Conservation (phyloP, 768 basidiomycete genomes). For the Suillus occidentalis region DNA sequence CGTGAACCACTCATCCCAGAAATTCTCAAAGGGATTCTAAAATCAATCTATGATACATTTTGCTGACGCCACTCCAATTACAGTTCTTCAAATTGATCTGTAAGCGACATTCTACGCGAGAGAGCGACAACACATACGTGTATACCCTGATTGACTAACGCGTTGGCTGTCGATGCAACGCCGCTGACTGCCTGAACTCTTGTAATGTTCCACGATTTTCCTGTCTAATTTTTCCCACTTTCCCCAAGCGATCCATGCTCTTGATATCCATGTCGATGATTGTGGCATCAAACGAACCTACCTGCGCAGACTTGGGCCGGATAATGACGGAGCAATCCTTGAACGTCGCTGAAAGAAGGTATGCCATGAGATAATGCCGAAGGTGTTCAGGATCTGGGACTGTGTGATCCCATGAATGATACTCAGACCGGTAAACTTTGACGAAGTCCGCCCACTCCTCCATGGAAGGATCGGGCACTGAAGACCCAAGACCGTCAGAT, state of each 20-base stretch:
- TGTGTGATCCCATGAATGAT: slow-evolving; percentile 35
- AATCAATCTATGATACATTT: neutral
- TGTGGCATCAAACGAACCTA: slow-evolving; percentile 24
- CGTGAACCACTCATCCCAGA: neutral
- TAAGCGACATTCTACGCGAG: neutral
- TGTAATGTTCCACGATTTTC: slow-evolving; percentile 56
- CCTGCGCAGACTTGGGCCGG: slow-evolving; percentile 20
- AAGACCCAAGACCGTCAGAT: slow-evolving; percentile 26
- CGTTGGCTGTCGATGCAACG: slow-evolving; percentile 19
- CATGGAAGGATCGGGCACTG: slow-evolving; percentile 52
- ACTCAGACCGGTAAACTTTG: slow-evolving; percentile 46
- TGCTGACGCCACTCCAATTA: neutral
- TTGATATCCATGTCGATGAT: slow-evolving; percentile 91
- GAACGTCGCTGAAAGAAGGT: slow-evolving; percentile 88
- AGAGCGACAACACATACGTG: neutral
- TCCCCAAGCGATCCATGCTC: slow-evolving; percentile 55
- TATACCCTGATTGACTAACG: neutral
- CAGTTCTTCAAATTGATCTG: neutral
- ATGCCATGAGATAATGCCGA: slow-evolving; percentile 67
- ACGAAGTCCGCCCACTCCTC: slow-evolving; percentile 69
- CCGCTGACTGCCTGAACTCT: slow-evolving; percentile 12
- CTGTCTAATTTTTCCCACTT: slow-evolving; percentile 77
- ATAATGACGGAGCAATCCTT: slow-evolving; percentile 91
- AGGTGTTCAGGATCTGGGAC: slow-evolving; percentile 44
- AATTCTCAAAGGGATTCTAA: neutral